phyloP scores from a whole-genome alignment of 139 green algal species.

The Dunaliella primolecta region DNA sequence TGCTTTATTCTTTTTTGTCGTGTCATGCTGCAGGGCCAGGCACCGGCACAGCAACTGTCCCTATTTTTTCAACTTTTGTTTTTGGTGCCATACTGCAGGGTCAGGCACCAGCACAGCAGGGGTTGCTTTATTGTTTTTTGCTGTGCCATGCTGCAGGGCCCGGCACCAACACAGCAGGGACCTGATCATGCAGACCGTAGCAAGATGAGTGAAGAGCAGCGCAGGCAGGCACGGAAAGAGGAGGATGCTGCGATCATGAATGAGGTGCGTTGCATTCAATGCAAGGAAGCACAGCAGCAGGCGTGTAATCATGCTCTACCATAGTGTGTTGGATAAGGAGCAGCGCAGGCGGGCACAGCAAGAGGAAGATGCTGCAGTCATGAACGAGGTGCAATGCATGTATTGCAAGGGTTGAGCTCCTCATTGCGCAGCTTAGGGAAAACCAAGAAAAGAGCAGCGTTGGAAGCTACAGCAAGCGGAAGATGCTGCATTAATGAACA shows the following conservation, averaged over 20 bases:
- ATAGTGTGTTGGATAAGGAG: neutral
- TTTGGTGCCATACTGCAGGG: too few relatives aligned
- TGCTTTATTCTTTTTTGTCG: too few relatives aligned
- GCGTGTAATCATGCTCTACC: neutral
- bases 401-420: too few relatives aligned
- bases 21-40: neutral
- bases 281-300: too few relatives aligned
- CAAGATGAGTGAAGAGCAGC: neutral
- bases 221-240: neutral
- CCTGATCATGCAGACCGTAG: too few relatives aligned
- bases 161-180: neutral
- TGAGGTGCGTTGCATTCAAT: neutral
- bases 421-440: too few relatives aligned
- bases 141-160: neutral
- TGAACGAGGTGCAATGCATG: neutral
- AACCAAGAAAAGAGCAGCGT: neutral
- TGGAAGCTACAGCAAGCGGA: neutral
- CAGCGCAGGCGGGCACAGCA: neutral
- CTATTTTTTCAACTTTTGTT: too few relatives aligned
- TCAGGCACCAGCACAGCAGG: too few relatives aligned
- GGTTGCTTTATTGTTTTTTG: too few relatives aligned
- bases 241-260: neutral
- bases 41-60: neutral
- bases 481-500: neutral
- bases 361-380: neutral